phyloP scores from a whole-genome alignment of 192 early-diverging fungal genomes.

The Martensiomyces pterosporus region DNA sequence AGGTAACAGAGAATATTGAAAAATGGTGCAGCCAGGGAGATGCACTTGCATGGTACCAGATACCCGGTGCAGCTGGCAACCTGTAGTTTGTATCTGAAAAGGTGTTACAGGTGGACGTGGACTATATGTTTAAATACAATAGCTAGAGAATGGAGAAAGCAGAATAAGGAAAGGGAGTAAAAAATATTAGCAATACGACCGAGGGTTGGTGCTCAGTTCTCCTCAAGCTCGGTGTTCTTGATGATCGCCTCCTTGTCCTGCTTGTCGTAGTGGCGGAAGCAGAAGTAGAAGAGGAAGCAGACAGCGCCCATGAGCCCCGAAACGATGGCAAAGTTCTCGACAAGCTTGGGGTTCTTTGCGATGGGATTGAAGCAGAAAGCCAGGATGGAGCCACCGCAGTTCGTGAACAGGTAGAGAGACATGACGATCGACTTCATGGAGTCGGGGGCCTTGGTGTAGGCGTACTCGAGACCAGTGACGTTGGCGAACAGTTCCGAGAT shows the following conservation, averaged over 20 bases:
- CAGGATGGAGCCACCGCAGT: slow-evolving; percentile 52
- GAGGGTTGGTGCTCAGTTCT: background rate
- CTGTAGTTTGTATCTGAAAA: no score
- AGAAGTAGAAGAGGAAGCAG: slow-evolving; percentile 18
- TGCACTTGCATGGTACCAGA: no score
- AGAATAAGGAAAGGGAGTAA: no score
- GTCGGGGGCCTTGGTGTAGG: slow-evolving; percentile 60
- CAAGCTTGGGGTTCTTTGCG: slow-evolving; percentile 54
- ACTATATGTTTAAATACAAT: no score
- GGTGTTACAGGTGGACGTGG: no score
- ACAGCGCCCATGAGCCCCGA: slow-evolving; percentile 18
- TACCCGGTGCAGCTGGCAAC: no score
- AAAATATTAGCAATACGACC: no score
- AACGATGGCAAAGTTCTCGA: slow-evolving; percentile 20
- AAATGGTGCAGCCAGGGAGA: no score
- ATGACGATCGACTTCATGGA: slow-evolving; percentile 68
- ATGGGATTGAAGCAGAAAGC: slow-evolving; percentile 57
- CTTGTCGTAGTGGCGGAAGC: slow-evolving; percentile 27
- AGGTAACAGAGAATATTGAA: no score
- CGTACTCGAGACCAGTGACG: slow-evolving; percentile 65
- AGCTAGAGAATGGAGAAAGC: no score
- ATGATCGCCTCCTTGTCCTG: background rate
- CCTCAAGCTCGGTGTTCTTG: background rate
- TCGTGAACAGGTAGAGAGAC: slow-evolving; percentile 61
- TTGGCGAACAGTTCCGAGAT: slow-evolving; percentile 68